A percentile compares a stretch with the other conserved stretches of the same genome.
phyloP scores from a whole-genome alignment of 2,329 filamentous ascomycete species.

The Plenodomus tracheiphilus region DNA sequence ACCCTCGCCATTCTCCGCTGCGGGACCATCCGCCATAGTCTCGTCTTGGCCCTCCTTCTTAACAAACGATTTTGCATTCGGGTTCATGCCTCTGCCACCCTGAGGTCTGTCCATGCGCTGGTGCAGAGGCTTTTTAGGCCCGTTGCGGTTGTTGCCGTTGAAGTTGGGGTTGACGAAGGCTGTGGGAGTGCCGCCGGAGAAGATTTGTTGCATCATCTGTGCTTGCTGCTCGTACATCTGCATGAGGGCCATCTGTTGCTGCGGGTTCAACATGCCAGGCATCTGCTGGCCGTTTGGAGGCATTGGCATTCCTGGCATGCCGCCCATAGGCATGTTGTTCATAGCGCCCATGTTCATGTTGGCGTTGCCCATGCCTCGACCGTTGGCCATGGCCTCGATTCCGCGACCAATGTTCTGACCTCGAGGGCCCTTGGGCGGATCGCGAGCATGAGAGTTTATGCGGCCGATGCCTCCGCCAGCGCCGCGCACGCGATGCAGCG shows the following conservation, averaged over 20 bases:
- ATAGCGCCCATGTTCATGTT: conserved; percentile 38
- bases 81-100: conserved; percentile 51
- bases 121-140: conserved; percentile 65
- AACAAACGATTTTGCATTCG: conserved; percentile 53
- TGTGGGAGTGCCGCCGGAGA: conserved; percentile 47
- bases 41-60: conserved; percentile 50
- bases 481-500: conserved; percentile 76
- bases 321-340: conserved; percentile 47
- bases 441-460: conserved; percentile 76
- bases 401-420: conserved; percentile 46
- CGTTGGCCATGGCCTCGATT: conserved; percentile 42
- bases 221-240: conserved; percentile 84
- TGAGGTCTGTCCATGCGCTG: conserved; percentile 64
- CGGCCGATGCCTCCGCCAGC: conserved; percentile 74
- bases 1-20: conserved; percentile 46
- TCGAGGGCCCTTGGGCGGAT: conserved; percentile 72
- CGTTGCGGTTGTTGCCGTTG: conserved; percentile 47
- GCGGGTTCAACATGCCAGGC: conserved; percentile 61
- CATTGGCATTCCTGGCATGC: conserved; percentile 32
- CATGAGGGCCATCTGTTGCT: conserved; percentile 75
- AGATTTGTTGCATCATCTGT: conserved; percentile 53
- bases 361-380: conserved; percentile 43
- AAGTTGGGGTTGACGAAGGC: conserved; percentile 59
- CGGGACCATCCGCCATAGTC: conserved; percentile 41
- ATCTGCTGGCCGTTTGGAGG: conserved; percentile 50